phyloP scores from a whole-genome alignment of 2,329 filamentous ascomycete species.

The Diaporthe sp. region DNA sequence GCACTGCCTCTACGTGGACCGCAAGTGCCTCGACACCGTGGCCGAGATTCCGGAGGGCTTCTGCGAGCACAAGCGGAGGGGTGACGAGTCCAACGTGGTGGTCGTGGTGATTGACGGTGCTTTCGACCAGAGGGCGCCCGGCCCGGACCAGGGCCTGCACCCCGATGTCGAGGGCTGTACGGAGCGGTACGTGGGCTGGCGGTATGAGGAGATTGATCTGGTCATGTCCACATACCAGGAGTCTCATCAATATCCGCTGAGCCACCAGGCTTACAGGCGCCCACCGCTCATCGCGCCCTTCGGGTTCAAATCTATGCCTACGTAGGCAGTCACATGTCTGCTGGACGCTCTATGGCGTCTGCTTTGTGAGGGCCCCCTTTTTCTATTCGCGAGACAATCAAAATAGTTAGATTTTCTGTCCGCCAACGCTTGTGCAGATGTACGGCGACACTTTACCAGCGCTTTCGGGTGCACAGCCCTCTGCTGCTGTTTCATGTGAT shows the following conservation, averaged over 20 bases:
- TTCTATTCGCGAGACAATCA: not conserved
- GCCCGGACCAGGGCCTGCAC: not conserved
- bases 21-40: slow-evolving; percentile 8
- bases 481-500: too few relatives aligned
- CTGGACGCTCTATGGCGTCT: not conserved
- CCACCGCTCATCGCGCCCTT: not conserved
- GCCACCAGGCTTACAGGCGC: not conserved
- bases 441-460: too few relatives aligned
- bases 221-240: not conserved
- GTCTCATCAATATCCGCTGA: not conserved
- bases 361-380: not conserved
- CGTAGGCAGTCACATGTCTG: not conserved
- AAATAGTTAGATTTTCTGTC: not conserved
- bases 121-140: not conserved
- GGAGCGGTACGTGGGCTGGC: not conserved
- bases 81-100: not conserved
- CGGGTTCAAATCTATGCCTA: not conserved
- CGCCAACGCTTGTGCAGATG: not conserved
- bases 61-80: not conserved
- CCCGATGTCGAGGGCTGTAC: not conserved
- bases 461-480: too few relatives aligned
- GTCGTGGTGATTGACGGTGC: not conserved
- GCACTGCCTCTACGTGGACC: slow-evolving; percentile 2
- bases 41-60: not conserved
- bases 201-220: not conserved